A percentile compares a stretch with the other conserved stretches of the same genome.
Conservation (phyloP, 306 rosid species). For the Cajanus cajan region DNA sequence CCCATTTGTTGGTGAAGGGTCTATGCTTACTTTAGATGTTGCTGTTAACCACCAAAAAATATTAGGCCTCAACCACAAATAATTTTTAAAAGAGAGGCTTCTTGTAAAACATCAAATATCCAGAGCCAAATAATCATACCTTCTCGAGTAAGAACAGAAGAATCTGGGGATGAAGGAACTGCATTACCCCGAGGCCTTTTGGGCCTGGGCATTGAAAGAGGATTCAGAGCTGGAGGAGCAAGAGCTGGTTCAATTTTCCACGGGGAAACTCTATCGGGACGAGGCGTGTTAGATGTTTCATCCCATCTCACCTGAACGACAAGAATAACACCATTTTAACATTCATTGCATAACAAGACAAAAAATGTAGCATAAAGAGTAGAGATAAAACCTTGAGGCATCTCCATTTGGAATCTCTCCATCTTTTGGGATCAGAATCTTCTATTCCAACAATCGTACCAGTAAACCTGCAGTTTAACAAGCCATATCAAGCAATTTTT, state of each 20-base stretch:
- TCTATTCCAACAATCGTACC: constrained; percentile 88
- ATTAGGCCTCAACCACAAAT: neutral
- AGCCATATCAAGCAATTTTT: neutral
- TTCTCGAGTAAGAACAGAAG: constrained; percentile 78
- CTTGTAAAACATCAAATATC: neutral
- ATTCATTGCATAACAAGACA: neutral
- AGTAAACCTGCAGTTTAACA: constrained; percentile 56
- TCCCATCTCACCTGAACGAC: constrained; percentile 88
- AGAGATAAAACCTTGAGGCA: constrained; percentile 67
- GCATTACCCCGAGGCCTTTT: constrained; percentile 69
- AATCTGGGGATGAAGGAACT: constrained; percentile 70
- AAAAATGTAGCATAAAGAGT: constrained; percentile 10
- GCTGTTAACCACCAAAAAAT: constrained; percentile 30
- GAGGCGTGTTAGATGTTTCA: constrained; percentile 73
- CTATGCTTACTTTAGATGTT: constrained; percentile 57
- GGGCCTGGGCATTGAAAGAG: constrained; percentile 70
- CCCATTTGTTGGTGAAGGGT: constrained; percentile 63
- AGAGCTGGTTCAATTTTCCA: constrained; percentile 95
- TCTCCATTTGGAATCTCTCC: constrained; percentile 90
- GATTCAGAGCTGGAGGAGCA: constrained; percentile 79
- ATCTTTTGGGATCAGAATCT: constrained; percentile 62
- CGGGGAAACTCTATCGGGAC: constrained; percentile 89
- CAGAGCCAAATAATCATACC: constrained; percentile 39
- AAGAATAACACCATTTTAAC: neutral
- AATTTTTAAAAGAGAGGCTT: neutral